Conservation (phyloP, 306 rosid genomes). For the Cucurbita maxima region DNA sequence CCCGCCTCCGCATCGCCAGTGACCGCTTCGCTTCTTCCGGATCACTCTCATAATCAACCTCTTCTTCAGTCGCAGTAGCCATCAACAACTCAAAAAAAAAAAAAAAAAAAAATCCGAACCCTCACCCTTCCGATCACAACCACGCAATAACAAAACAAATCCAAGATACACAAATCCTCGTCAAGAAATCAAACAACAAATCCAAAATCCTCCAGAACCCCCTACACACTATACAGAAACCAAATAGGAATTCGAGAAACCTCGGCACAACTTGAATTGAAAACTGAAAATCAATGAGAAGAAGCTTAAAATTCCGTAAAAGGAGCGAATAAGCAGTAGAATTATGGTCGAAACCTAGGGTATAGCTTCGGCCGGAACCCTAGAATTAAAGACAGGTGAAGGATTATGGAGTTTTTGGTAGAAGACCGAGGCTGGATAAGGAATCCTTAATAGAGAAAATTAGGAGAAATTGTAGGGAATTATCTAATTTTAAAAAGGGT, state of each 20-base stretch:
- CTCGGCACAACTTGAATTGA: not conserved
- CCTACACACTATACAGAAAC: not conserved
- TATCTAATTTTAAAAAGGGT: slow-evolving; percentile 14
- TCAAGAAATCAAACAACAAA: not conserved
- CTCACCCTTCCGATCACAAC: slow-evolving; percentile 1
- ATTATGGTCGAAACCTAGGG: slow-evolving; percentile 3
- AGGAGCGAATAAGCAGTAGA: not conserved
- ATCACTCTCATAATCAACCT: slow-evolving; percentile 76
- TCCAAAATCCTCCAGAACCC: not conserved
- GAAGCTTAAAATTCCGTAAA: not conserved
- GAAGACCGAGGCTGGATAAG: slow-evolving; percentile 5
- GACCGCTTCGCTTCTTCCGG: slow-evolving; percentile 65
- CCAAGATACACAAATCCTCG: not conserved
- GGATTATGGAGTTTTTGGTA: not conserved
- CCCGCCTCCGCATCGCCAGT: slow-evolving; percentile 72
- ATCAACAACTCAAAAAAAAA: slow-evolving; percentile 18
- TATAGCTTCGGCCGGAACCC: not conserved
- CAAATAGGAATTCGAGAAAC: not conserved
- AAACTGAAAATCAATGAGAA: not conserved
- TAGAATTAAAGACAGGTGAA: slow-evolving; percentile 1
- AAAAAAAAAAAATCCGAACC: slow-evolving; percentile 13
- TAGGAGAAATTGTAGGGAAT: slow-evolving; percentile 2
- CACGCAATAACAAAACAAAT: not conserved
- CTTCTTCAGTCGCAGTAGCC: slow-evolving; percentile 53
- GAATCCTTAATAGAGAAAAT: not conserved